Evolutionary conservation across 139 green algal genomes (phyloP).

Genomic region (Coccomyxa sp.): DNA sequence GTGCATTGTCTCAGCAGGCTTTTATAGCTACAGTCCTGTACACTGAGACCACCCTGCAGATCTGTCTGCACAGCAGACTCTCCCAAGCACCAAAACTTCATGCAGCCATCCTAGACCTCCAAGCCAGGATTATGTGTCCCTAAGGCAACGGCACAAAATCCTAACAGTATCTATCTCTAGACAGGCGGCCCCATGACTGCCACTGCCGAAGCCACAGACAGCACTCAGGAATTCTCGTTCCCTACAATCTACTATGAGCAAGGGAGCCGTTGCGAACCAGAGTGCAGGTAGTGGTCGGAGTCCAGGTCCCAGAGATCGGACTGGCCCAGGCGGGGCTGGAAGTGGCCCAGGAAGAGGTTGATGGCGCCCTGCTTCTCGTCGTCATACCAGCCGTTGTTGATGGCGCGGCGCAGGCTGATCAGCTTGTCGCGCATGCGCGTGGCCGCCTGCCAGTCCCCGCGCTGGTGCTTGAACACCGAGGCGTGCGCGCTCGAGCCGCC

Average conservation of each 20-base stretch:
- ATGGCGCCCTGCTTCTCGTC: constrained; percentile 65
- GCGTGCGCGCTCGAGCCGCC: constrained; percentile 90
- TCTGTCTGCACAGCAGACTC: too few species aligned
- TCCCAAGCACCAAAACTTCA: too few species aligned
- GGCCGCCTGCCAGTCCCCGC: constrained; percentile 70
- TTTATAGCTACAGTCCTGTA: too few species aligned
- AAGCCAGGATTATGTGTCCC: too few species aligned
- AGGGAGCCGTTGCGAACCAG: constrained; percentile 12
- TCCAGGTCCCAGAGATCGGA: constrained; percentile 80
- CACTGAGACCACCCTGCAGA: too few species aligned
- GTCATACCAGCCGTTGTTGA: constrained; percentile 70
- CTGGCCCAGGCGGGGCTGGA: constrained; percentile 39
- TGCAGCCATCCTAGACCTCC: too few species aligned
- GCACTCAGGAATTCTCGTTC: not conserved
- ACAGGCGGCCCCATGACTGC: too few species aligned
- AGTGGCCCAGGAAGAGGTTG: constrained; percentile 91
- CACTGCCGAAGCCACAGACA: not conserved
- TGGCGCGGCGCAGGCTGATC: constrained; percentile 74
- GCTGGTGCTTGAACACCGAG: constrained; percentile 77
- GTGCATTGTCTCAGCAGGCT: too few species aligned
- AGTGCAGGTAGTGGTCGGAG: constrained; percentile 77
- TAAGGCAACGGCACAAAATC: too few species aligned
- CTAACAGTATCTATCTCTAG: too few species aligned
- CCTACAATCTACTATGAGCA: not conserved
- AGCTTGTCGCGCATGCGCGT: constrained; percentile 52